A percentile compares a stretch with the other conserved stretches of the same genome.
Evolutionary conservation across 148 eudicot species (phyloP).

Genomic region (Gaultheria prostrata): DNA sequence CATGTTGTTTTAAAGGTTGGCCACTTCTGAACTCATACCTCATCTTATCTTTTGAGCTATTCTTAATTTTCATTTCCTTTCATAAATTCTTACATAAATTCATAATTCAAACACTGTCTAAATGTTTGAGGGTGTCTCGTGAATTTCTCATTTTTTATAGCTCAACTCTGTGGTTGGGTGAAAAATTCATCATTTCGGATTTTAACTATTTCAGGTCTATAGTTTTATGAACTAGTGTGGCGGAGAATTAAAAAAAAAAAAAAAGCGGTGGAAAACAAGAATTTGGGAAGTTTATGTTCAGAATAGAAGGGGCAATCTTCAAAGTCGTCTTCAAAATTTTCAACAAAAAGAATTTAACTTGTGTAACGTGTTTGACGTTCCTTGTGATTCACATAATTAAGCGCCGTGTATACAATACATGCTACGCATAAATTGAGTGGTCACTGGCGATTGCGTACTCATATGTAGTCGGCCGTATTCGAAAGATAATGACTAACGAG

Average conservation of each 20-base stretch:
- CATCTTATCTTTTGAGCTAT: not conserved
- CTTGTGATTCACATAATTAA: not conserved
- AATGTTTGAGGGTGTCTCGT: not conserved
- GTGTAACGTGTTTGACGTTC: not conserved
- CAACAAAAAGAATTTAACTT: not conserved
- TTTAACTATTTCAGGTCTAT: not conserved
- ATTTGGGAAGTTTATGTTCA: not conserved
- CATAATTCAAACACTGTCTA: not conserved
- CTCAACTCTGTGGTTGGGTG: not conserved
- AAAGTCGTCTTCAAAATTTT: not conserved
- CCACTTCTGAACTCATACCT: not conserved
- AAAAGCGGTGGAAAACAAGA: not conserved
- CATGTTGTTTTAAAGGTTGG: slow-evolving; percentile 76
- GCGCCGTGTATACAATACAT: not conserved
- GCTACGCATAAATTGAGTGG: not conserved
- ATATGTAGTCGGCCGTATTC: not conserved
- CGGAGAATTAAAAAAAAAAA: not conserved
- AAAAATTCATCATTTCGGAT: not conserved
- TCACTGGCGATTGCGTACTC: not conserved
- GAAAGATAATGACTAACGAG: not conserved
- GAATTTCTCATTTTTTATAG: not conserved
- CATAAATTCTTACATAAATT: not conserved
- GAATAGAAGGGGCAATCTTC: not conserved
- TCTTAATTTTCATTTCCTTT: not conserved
- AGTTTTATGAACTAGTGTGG: not conserved